Conservation (phyloP, 1,284 basidiomycete species). For the Inonotus obliquus region DNA sequence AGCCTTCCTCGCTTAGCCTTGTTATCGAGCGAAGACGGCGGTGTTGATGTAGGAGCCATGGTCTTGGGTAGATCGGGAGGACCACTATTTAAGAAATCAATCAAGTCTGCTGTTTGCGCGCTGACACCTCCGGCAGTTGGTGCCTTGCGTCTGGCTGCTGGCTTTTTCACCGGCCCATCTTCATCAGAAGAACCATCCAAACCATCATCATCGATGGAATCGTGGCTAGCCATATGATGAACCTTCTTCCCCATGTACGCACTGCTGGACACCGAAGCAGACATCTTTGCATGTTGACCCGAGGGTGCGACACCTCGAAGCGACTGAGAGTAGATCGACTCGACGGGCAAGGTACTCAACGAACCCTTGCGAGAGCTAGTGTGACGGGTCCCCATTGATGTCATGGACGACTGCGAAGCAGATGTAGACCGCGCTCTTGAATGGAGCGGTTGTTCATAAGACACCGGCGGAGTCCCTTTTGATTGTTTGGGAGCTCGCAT, state of each 20-base stretch:
- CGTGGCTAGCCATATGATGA: constrained; percentile 36
- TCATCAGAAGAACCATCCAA: constrained; percentile 66
- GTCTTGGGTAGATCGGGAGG: constrained; percentile 39
- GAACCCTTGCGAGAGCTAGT: constrained; percentile 11
- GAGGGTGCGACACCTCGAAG: neutral
- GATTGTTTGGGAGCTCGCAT: constrained; percentile 8
- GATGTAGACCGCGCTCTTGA: constrained; percentile 14
- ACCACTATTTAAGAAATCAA: constrained; percentile 61
- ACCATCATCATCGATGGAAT: constrained; percentile 71
- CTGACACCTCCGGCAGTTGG: constrained; percentile 11
- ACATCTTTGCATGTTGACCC: constrained; percentile 2
- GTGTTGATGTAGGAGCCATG: constrained; percentile 11
- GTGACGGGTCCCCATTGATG: constrained; percentile 7
- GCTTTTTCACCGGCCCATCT: constrained; percentile 26
- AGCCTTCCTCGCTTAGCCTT: constrained; percentile 50
- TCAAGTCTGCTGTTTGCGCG: constrained; percentile 41
- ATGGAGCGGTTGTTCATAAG: constrained; percentile 9
- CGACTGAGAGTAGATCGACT: constrained; percentile 11
- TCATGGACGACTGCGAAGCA: constrained; percentile 12
- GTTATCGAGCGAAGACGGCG: constrained; percentile 38
- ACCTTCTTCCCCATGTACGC: neutral
- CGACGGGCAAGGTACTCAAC: constrained; percentile 9
- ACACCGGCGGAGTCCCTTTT: constrained; percentile 13
- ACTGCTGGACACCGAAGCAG: constrained; percentile 3
- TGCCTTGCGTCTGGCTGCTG: constrained; percentile 4